A percentile compares a stretch with the other conserved stretches of the same genome.
phyloP scores from a whole-genome alignment of 768 basidiomycete genomes.

The Amanita jacksonii region DNA sequence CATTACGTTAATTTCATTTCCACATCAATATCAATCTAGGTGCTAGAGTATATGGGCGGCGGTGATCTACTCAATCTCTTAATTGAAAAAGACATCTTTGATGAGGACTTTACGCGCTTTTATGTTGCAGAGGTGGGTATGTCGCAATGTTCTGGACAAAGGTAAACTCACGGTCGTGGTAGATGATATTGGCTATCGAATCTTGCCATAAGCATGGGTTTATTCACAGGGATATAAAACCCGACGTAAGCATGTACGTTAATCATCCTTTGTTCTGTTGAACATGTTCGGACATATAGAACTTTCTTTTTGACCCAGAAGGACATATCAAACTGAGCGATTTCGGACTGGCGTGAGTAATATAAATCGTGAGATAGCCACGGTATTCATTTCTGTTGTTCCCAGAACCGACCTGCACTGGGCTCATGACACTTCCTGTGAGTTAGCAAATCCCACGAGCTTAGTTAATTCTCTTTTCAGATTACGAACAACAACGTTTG shows the following conservation, averaged over 20 bases:
- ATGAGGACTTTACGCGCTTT: constrained; percentile 86
- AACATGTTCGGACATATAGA: constrained; percentile 36
- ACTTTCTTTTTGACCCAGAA: constrained; percentile 89
- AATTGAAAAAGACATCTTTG: constrained; percentile 86
- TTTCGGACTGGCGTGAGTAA: constrained; percentile 87
- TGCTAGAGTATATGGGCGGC: constrained; percentile 93
- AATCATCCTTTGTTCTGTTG: constrained; percentile 13
- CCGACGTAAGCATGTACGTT: constrained; percentile 53
- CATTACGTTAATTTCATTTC: constrained; percentile 39
- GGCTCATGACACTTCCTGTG: constrained; percentile 93
- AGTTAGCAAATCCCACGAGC: constrained; percentile 11
- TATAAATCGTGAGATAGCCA: constrained; percentile 12
- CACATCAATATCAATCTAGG: constrained; percentile 38
- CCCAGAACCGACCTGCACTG: constrained; percentile 85
- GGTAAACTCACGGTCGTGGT: constrained; percentile 11
- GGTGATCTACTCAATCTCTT: constrained; percentile 94
- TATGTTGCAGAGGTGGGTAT: constrained; percentile 80
- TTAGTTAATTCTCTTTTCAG: constrained; percentile 28
- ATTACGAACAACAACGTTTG: constrained; percentile 90
- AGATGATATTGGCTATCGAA: constrained; percentile 94
- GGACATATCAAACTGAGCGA: constrained; percentile 94
- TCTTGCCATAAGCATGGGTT: constrained; percentile 92
- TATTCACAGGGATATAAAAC: constrained; percentile 97
- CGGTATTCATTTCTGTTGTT: constrained; percentile 12
- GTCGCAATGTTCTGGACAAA: constrained; percentile 10